phyloP scores from a whole-genome alignment of 2,329 filamentous ascomycete genomes.

The Bipolaris victoriae region DNA sequence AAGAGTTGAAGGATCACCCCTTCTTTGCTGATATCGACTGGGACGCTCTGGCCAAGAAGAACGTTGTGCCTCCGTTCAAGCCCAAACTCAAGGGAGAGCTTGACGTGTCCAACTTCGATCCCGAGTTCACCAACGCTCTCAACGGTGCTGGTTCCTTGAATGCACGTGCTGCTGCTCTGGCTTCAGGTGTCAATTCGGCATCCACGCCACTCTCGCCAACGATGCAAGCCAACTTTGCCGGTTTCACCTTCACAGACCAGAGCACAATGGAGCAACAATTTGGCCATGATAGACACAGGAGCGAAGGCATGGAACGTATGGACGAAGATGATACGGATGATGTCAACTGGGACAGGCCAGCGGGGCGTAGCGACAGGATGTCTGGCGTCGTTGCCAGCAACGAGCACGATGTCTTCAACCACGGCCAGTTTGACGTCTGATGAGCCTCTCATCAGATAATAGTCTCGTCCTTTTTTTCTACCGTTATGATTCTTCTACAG shows the following conservation, averaged over 20 bases:
- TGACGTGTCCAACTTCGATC: conserved; percentile 97
- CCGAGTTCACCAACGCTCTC: conserved; percentile 94
- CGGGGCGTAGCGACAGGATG: conserved; percentile 57
- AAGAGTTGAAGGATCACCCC: conserved; percentile 89
- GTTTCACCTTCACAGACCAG: conserved; percentile 99
- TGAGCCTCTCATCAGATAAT: conserved; percentile 14
- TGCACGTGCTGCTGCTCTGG: conserved; percentile 84
- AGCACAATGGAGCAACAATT: conserved; percentile 90
- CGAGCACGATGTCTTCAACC: conserved; percentile 57
- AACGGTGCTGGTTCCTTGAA: conserved; percentile 87
- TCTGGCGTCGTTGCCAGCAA: conserved; percentile 57
- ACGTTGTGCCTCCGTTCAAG: conserved; percentile 95
- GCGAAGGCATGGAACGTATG: conserved; percentile 52
- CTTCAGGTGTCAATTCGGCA: conserved; percentile 78
- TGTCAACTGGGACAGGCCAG: conserved; percentile 50
- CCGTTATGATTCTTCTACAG: conserved; percentile 14
- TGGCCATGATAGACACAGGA: conserved; percentile 42
- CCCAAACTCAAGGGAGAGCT: conserved; percentile 95
- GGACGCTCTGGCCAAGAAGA: conserved; percentile 84
- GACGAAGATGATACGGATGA: conserved; percentile 53
- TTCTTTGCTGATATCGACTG: conserved; percentile 97
- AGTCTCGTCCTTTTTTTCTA: conserved; percentile 8
- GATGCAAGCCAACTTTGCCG: conserved; percentile 97
- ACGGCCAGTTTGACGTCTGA: conserved; percentile 49
- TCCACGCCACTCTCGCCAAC: conserved; percentile 93